These are phyloP conservation scores for Terana coerulea DNA, from an alignment of 768 basidiomycete species.

Conservation along the genomic window DNA sequence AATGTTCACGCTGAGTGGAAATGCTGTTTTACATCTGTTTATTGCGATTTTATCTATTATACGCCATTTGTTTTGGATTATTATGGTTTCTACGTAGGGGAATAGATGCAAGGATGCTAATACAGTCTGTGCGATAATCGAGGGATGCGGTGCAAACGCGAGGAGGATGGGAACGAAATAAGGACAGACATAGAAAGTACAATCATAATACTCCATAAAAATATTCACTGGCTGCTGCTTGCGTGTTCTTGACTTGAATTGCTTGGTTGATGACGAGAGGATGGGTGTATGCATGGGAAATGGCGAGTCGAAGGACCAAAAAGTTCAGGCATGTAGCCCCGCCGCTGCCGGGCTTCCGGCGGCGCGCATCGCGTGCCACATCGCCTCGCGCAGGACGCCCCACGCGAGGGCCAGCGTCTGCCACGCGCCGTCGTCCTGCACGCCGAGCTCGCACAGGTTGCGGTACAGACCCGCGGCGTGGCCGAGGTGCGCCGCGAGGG, in stretches of 20 bases:
- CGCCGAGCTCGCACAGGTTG: slow-evolving; percentile 66
- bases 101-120: neutral
- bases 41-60: neutral
- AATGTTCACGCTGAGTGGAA: too few relatives aligned
- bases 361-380: slow-evolving; percentile 46
- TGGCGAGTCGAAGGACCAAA: too few relatives aligned
- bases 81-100: neutral
- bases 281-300: neutral
- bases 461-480: slow-evolving; percentile 66
- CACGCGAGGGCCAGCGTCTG: slow-evolving; percentile 62
- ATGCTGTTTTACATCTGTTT: slow-evolving; percentile 1
- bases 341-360: neutral
- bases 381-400: slow-evolving; percentile 60
- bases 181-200: neutral
- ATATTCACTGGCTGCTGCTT: neutral
- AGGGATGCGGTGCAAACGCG: too few relatives aligned
- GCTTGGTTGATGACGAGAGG: neutral
- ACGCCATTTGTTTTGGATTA: slow-evolving; percentile 1
- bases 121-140: neutral
- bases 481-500: slow-evolving; percentile 45
- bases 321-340: neutral
- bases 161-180: neutral
- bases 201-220: neutral
- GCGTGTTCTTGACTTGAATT: neutral
- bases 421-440: slow-evolving; percentile 66